Evolutionary conservation across 1,139 yeast species (phyloP).

Genomic region (Candida pseudoviswanathii): DNA sequence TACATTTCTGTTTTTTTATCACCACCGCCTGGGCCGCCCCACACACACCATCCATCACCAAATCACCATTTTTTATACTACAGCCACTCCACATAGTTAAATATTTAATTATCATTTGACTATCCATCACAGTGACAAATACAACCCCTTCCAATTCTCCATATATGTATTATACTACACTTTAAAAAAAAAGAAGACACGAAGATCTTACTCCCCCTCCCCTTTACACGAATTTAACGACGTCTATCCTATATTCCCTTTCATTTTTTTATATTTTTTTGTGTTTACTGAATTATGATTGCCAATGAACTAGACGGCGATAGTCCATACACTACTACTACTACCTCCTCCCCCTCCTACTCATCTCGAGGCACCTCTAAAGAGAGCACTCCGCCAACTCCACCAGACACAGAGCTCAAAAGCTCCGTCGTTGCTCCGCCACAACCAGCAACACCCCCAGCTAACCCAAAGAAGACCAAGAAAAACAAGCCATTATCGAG

Average conservation of each 20-base stretch:
- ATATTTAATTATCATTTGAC: constrained; percentile 4
- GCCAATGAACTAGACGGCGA: not conserved
- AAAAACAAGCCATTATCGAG: constrained; percentile 42
- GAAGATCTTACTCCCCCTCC: not conserved
- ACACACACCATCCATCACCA: not conserved
- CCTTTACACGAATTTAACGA: constrained; percentile 1
- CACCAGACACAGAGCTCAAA: not conserved
- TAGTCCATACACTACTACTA: not conserved
- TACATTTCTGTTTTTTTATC: not conserved
- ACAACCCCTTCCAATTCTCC: not conserved
- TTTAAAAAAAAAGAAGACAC: not conserved
- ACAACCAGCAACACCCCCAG: constrained; percentile 7
- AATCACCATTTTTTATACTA: not conserved
- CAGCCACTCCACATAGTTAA: not conserved
- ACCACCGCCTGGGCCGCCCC: not conserved
- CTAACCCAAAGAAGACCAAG: constrained; percentile 20
- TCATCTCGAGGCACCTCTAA: not conserved
- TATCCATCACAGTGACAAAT: not conserved
- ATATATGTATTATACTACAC: constrained; percentile 2
- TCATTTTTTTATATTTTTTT: not conserved
- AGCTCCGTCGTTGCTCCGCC: constrained; percentile 10
- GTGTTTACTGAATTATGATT: not conserved
- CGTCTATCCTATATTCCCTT: not conserved
- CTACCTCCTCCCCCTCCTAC: not conserved
- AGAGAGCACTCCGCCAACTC: constrained; percentile 3